These are phyloP conservation scores for Hordeum pubiflorum DNA, from an alignment of 202 grass and related monocot species.

Conservation along the genomic window DNA sequence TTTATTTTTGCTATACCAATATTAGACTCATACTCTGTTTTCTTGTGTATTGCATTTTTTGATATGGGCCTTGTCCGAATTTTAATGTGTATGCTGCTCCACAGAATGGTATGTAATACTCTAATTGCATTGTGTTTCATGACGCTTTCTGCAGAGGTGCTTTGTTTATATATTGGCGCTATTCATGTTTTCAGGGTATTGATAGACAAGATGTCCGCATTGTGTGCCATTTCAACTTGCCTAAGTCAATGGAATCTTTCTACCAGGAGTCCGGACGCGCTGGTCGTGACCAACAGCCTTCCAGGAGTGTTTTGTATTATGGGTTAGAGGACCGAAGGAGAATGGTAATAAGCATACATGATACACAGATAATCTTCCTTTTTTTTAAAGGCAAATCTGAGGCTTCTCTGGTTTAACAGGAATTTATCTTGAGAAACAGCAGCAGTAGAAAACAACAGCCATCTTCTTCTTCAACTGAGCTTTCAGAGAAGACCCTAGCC, in stretches of 20 bases:
- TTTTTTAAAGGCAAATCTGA: slow-evolving; percentile 21
- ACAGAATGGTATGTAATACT: slow-evolving; percentile 72
- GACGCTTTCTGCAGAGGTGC: slow-evolving; percentile 3
- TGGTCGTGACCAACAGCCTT: slow-evolving; percentile 73
- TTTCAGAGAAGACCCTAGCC: slow-evolving; percentile 58
- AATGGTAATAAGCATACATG: slow-evolving; percentile 56
- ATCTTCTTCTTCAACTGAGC: slow-evolving; percentile 44
- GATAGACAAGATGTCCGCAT: slow-evolving; percentile 92
- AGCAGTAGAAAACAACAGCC: slow-evolving; percentile 46
- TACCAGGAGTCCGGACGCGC: slow-evolving; percentile 92
- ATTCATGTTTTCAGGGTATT: slow-evolving; percentile 64
- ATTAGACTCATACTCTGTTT: slow-evolving; percentile 16
- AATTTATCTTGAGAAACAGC: slow-evolving; percentile 87
- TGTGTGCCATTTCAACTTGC: slow-evolving; percentile 88
- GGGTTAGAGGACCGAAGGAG: slow-evolving; percentile 72
- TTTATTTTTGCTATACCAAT: background rate
- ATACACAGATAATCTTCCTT: background rate
- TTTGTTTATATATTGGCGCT: slow-evolving; percentile 27
- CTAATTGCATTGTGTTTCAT: background rate
- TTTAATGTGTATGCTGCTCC: slow-evolving; percentile 21
- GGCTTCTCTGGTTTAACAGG: slow-evolving; percentile 38
- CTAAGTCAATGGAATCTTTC: slow-evolving; percentile 95
- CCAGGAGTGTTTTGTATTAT: slow-evolving; percentile 84
- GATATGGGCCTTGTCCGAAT: background rate
- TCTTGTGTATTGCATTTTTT: slow-evolving; percentile 5